Evolutionary conservation across 768 basidiomycete species (phyloP).

Genomic region (Pleurotus tuber-regium): DNA sequence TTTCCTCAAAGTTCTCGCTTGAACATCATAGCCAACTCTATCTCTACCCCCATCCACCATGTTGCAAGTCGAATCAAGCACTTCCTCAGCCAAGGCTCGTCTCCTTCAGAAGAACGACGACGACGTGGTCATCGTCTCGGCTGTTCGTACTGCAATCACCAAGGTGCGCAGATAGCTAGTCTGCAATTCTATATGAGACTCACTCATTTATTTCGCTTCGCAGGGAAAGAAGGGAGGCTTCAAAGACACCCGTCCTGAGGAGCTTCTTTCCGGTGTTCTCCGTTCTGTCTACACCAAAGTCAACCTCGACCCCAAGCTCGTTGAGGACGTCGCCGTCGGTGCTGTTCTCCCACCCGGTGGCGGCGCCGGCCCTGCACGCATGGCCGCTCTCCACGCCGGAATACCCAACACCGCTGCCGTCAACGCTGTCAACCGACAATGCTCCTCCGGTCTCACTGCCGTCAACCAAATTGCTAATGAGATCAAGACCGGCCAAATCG

Average conservation of each 20-base stretch:
- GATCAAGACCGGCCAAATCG: slow-evolving; percentile 77
- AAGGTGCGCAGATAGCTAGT: slow-evolving; percentile 78
- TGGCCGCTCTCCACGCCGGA: slow-evolving; percentile 84
- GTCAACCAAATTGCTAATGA: slow-evolving; percentile 81
- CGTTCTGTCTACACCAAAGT: slow-evolving; percentile 67
- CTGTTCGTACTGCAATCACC: slow-evolving; percentile 88
- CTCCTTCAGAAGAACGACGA: slow-evolving; percentile 72
- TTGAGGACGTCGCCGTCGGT: slow-evolving; percentile 84
- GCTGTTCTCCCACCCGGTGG: slow-evolving; percentile 88
- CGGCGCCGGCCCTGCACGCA: slow-evolving; percentile 78
- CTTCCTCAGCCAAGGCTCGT: slow-evolving; percentile 45
- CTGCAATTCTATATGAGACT: too few relatives aligned
- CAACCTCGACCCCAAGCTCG: slow-evolving; percentile 73
- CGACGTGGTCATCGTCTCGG: slow-evolving; percentile 89
- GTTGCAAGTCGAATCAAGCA: slow-evolving; percentile 10
- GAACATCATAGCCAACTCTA: background rate
- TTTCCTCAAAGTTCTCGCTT: background rate
- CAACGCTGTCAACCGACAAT: slow-evolving; percentile 88
- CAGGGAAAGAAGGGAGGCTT: slow-evolving; percentile 86
- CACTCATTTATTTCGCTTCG: slow-evolving; percentile 12
- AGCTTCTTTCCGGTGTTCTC: slow-evolving; percentile 75
- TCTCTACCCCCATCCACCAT: background rate
- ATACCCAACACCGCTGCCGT: slow-evolving; percentile 75
- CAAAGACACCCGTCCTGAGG: slow-evolving; percentile 86
- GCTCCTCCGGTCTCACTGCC: slow-evolving; percentile 83